Base-by-base conservation (phyloP, 106 monocot species). In the Dioscorea zingiberensis region DNA sequence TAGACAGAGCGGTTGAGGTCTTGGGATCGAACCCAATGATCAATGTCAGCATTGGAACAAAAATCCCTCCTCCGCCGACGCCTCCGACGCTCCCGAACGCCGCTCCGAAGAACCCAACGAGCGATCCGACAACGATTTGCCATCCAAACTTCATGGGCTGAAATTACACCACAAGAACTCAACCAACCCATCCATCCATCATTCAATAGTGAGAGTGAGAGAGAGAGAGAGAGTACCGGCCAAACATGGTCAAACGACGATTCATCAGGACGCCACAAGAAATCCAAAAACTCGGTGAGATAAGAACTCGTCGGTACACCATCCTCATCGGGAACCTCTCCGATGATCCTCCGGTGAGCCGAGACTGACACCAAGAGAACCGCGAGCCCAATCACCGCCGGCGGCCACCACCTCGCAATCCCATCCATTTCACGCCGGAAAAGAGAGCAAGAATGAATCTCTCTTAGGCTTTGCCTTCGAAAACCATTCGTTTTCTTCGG, bases 1-100 rank as follows among this genome's bases (percentile, higher is more conserved):
- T 87, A 22, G 92, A 92, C 3, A 92, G 54, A 3, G 92, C 87
- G 2, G 87, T 84, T 0, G 92, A 87, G 18, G 92, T 87, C 56
- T 92, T 92, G 10, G 92, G 81, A 70, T 92, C 87, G 25, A 92
- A 92, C 30, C 92, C 87, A 27, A 92, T 59, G 27, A 92, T 82
- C 63, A 92, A 58, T 30, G 92, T 73, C 12, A 92, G 73, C 92
- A 87, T 92, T 10, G 92, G 92, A 59, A 92, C 87, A 64, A 77
- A 92, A 76, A 84, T 87, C 30, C 87, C 87, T 14, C 82, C 84
- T 1, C 87, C 84, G 4, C 91, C 91, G 26, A 92, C 87, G 1
- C 87, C 91, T 15, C 87, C 91, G 10, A 92, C 84, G 24, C 91
- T 92, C 27, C 84, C 87, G 18, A 92, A 82, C 3, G 87, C 84